A percentile compares a stretch with the other conserved stretches of the same genome.
Conservation (phyloP, 768 basidiomycete species). For the Lactarius quietus region DNA sequence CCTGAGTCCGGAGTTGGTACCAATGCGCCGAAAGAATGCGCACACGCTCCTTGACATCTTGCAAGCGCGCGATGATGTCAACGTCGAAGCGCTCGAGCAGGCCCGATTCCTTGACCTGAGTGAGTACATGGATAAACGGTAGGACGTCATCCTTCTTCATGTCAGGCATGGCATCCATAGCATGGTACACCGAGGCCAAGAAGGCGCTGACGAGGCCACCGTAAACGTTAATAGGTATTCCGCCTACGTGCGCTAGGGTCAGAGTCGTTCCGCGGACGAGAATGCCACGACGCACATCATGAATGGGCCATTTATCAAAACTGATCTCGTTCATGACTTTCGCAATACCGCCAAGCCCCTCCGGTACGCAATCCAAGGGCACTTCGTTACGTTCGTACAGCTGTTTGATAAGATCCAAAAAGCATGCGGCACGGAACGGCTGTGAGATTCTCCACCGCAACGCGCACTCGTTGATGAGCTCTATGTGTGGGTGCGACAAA, state of each 20-base stretch:
- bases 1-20: conserved; percentile 60
- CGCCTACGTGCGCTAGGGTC: conserved; percentile 42
- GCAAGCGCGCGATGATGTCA: conserved; percentile 63
- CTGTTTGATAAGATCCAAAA: conserved; percentile 80
- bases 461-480: conserved; percentile 84
- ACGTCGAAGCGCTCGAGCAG: conserved; percentile 71
- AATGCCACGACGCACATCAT: conserved; percentile 61
- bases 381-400: conserved; percentile 89
- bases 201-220: conserved; percentile 82
- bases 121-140: conserved; percentile 62
- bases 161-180: conserved; percentile 71
- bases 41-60: conserved; percentile 65
- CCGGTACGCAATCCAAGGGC: conserved; percentile 91
- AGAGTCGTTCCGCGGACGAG: conserved; percentile 14
- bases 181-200: conserved; percentile 78
- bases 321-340: conserved; percentile 70
- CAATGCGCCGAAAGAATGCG: conserved; percentile 55
- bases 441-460: conserved; percentile 86
- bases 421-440: conserved; percentile 71
- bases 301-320: conserved; percentile 69
- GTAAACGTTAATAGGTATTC: conserved; percentile 67
- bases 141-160: conserved; percentile 69
- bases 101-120: conserved; percentile 64
- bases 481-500: conserved; percentile 71
- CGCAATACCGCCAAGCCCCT: conserved; percentile 72